Conservation (phyloP, 257 asterid genomes). For the Orobanche coerulescens region DNA sequence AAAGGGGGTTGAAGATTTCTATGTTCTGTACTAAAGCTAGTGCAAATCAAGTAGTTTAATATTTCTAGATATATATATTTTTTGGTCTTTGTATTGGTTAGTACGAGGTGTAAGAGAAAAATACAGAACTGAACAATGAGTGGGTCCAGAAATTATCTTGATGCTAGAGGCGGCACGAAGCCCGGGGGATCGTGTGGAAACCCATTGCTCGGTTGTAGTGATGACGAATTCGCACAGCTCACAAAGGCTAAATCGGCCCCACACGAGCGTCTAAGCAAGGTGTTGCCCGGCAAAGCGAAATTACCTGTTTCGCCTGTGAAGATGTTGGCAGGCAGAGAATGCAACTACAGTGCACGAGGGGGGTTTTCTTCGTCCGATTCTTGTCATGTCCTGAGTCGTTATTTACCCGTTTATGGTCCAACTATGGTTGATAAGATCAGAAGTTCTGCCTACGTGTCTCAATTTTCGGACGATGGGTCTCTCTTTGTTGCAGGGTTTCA, state of each 20-base stretch:
- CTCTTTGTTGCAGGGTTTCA: constrained; percentile 86
- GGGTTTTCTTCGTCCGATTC: constrained; percentile 65
- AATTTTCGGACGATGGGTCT: constrained; percentile 83
- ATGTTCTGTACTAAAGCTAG: constrained; percentile 5
- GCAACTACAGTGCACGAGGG: constrained; percentile 71
- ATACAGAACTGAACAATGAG: constrained; percentile 34
- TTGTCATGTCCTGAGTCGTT: constrained; percentile 73
- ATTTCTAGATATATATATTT: not conserved
- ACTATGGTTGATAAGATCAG: constrained; percentile 49
- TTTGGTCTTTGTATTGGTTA: not conserved
- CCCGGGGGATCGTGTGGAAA: constrained; percentile 26
- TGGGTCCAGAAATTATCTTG: constrained; percentile 36
- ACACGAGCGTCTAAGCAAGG: constrained; percentile 33
- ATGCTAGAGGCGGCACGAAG: constrained; percentile 23
- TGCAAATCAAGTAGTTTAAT: constrained; percentile 4
- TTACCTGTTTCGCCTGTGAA: constrained; percentile 62
- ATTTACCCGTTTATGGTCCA: constrained; percentile 66
- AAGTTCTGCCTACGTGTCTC: constrained; percentile 71
- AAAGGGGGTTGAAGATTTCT: not conserved
- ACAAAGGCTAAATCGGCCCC: constrained; percentile 51
- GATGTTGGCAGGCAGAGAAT: constrained; percentile 78
- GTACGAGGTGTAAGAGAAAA: not conserved
- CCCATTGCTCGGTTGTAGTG: constrained; percentile 27
- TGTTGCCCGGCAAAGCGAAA: constrained; percentile 35
- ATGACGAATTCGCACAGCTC: constrained; percentile 55